Conservation (phyloP, 208 protist species). For the Acanthamoeba triangularis region DNA sequence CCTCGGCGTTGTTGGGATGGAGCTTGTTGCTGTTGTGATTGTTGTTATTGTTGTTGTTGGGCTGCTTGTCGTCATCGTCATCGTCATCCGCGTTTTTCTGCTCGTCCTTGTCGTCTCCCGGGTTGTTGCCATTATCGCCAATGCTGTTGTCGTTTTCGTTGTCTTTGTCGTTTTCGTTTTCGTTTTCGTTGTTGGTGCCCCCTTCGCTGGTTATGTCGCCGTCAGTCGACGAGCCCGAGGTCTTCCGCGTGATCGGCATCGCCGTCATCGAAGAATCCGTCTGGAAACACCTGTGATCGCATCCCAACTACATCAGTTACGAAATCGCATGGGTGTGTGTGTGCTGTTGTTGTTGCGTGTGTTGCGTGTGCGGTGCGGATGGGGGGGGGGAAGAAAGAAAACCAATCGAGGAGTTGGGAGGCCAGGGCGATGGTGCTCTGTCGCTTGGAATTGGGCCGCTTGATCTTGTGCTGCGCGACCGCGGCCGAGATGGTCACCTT, state of each 20-base stretch:
- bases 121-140: too few species aligned
- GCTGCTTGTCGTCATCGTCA: background rate
- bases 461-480: background rate
- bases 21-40: background rate
- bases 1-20: background rate
- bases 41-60: background rate
- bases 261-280: background rate
- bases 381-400: too few species aligned
- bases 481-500: background rate
- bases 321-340: too few species aligned
- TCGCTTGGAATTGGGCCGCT: background rate
- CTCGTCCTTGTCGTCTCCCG: too few species aligned
- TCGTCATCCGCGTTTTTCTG: background rate
- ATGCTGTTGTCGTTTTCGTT: background rate
- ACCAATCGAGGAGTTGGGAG: slow-evolving; percentile 38
- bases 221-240: background rate
- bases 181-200: background rate
- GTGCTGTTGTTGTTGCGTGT: background rate
- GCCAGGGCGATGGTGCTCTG: slow-evolving; percentile 20
- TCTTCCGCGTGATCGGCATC: slow-evolving; percentile 11
- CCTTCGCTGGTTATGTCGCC: background rate
- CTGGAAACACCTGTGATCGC: background rate
- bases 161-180: background rate
- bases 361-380: background rate
- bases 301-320: background rate